Conservation (phyloP, 805 yeast species). For the Ogataea thermomethanolica region DNA sequence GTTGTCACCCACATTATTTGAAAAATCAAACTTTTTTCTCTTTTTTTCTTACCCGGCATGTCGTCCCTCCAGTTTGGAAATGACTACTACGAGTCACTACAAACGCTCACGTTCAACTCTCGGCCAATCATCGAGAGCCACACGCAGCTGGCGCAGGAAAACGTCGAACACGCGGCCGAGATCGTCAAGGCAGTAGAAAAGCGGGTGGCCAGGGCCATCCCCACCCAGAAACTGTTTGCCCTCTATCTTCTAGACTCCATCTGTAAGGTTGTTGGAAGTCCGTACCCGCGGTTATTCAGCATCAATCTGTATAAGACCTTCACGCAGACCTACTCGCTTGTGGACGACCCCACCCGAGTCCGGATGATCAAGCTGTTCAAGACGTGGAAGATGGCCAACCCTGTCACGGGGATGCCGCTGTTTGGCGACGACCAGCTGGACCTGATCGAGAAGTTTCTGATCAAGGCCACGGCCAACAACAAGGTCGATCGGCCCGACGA, state of each 20-base stretch:
- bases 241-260: conserved; percentile 87
- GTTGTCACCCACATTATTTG: conserved; percentile 6
- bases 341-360: conserved; percentile 68
- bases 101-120: conserved; percentile 81
- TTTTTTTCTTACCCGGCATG: conserved; percentile 12
- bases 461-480: conserved; percentile 49
- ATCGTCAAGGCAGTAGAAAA: conserved; percentile 72
- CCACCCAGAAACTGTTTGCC: conserved; percentile 78
- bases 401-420: conserved; percentile 60
- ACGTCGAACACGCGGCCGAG: conserved; percentile 69
- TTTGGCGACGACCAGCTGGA: conserved; percentile 69
- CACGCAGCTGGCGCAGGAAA: conserved; percentile 85
- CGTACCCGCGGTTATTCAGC: conserved; percentile 79
- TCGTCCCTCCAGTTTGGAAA: conserved; percentile 35
- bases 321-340: conserved; percentile 73
- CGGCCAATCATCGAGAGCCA: conserved; percentile 83
- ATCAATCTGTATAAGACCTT: conserved; percentile 65
- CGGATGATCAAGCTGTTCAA: conserved; percentile 75
- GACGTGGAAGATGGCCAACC: conserved; percentile 78
- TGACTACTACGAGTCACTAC: conserved; percentile 70
- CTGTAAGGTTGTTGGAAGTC: conserved; percentile 85
- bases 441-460: conserved; percentile 70
- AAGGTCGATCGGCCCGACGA: conserved; percentile 11
- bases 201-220: conserved; percentile 73
- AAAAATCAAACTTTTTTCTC: background rate